Evolutionary conservation across 306 rosid genomes (phyloP).

Genomic region (Benincasa hispida): DNA sequence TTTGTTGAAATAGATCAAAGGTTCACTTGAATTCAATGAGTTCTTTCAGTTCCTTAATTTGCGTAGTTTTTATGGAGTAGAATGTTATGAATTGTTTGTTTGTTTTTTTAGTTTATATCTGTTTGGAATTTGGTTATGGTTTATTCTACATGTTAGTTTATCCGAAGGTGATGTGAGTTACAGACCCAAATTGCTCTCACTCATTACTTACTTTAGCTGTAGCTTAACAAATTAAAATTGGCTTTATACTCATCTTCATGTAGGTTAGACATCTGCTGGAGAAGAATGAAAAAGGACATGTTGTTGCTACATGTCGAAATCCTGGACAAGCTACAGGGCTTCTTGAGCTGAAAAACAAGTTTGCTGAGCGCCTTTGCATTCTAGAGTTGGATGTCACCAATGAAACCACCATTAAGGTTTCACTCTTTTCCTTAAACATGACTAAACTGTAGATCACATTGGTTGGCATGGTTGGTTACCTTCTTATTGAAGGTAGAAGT

Average conservation of each 20-base stretch:
- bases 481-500: background rate
- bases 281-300: slow-evolving; percentile 62
- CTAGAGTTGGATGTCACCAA: slow-evolving; percentile 54
- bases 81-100: too few species aligned
- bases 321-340: slow-evolving; percentile 61
- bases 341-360: slow-evolving; percentile 42
- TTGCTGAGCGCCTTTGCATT: slow-evolving; percentile 45
- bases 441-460: background rate
- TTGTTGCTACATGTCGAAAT: slow-evolving; percentile 76
- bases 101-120: too few species aligned
- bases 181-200: background rate
- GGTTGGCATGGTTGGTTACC: background rate
- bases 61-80: too few species aligned
- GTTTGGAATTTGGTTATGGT: background rate
- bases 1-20: too few species aligned
- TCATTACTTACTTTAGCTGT: background rate
- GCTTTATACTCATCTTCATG: background rate
- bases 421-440: background rate
- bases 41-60: too few species aligned
- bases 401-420: slow-evolving; percentile 85
- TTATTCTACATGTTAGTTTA: background rate
- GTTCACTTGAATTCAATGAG: too few species aligned
- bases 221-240: background rate
- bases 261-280: slow-evolving; percentile 81
- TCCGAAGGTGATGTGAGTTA: background rate